Percentiles rank a stretch among this genome's conserved stretches.
Evolutionary conservation across 108 stramenopile genomes (phyloP).

Genomic region (Ochromonas danica): DNA sequence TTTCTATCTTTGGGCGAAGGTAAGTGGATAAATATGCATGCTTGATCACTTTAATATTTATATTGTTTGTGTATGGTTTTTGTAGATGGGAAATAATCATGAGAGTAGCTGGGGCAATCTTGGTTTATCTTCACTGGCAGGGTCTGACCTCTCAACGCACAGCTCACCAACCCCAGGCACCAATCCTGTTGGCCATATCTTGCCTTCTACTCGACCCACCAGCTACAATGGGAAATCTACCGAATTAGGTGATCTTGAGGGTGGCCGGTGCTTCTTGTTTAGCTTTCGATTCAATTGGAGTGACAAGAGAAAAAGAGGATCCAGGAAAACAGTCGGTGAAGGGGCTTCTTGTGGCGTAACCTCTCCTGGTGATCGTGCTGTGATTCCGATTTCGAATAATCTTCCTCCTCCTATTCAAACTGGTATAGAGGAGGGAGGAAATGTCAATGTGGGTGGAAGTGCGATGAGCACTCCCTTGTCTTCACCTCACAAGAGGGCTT

Average conservation of each 20-base stretch:
- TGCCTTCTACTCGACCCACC: background rate
- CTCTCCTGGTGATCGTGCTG: no score
- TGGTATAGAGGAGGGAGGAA: no score
- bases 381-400: no score
- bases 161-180: background rate
- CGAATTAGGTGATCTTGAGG: background rate
- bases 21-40: background rate
- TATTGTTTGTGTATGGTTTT: background rate
- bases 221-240: background rate
- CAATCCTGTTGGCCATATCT: background rate
- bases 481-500: no score
- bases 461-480: no score
- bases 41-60: background rate
- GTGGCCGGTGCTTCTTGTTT: background rate
- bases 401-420: no score
- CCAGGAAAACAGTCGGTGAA: background rate
- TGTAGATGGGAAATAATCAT: background rate
- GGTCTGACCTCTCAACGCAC: background rate
- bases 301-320: background rate
- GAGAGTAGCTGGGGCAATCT: background rate
- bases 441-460: no score
- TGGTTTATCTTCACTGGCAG: background rate
- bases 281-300: background rate
- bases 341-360: no score
- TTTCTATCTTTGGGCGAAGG: constrained; percentile 56